Base-by-base conservation (phyloP, 495 filamentous ascomycete genomes). In the Aspergillus taichungensis region DNA sequence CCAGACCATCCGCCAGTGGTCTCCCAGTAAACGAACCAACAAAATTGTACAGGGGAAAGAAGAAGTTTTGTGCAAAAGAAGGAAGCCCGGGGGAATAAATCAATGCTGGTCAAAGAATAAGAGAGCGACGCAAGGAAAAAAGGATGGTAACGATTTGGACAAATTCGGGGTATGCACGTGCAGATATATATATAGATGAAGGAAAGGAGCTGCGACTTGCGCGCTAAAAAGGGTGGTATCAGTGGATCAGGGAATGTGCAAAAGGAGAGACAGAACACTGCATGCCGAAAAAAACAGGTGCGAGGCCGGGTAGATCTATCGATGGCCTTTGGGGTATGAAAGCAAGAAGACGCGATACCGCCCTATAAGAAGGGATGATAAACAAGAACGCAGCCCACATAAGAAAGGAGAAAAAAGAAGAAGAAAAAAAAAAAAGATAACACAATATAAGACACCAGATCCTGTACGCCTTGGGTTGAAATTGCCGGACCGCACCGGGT, bases 241-340 rank as follows among this genome's bases (percentile, higher is more conserved):
- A 61, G 56, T 52, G 49, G 40, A 40, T 39, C 35, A 37, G 46
- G 46, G 54, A 49, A 52, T 62, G 58, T 61, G 59, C 55, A 63
- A 59, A 46, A 53, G 33, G 32, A 54, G 13, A 29, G 59, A 49
- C 41, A 37, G 9, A 49, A 52, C 51, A 47, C 39, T 43, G 42
- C 49, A 50, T 51, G 46, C 47, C 52, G 54, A 57, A 58, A 62
- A 58, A 54, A 60, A 24, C 18, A 49, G 35, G 47, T 65, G 62
- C 66, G 54, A 69, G 64, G 66, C 66, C 64, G 52, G 51, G 55
- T 59, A 54, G 54, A 64, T 68, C 64, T 70, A 65, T 64, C 49
- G 61, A 59, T 48, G 57, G 61, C 66, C 59, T 67, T 51, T 60
- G 51, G 64, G 66, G 66, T 69, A 69, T 69, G 66, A 65, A 56